Evolutionary conservation across 805 yeast genomes (phyloP).

Genomic region (Lipomyces sp.): DNA sequence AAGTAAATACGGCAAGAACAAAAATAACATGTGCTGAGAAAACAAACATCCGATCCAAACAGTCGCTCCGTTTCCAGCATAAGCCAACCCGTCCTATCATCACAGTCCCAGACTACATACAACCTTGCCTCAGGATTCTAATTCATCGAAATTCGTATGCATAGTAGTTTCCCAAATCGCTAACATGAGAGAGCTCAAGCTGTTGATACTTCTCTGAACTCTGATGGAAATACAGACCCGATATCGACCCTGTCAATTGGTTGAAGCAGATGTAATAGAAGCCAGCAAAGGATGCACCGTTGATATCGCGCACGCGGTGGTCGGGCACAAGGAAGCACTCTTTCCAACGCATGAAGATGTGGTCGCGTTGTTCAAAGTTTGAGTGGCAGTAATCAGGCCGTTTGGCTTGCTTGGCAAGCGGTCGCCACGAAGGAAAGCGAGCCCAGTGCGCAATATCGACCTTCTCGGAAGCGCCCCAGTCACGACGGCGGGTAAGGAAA

Average conservation of each 20-base stretch:
- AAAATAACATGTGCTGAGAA: no score
- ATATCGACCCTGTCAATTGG: slow-evolving; percentile 67
- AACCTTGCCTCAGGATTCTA: no score
- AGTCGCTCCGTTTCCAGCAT: no score
- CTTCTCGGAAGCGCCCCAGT: slow-evolving; percentile 62
- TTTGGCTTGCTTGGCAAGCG: slow-evolving; percentile 31
- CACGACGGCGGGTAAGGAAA: slow-evolving; percentile 54
- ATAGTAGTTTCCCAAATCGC: slow-evolving; percentile 21
- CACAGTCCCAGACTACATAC: no score
- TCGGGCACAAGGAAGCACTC: slow-evolving; percentile 85
- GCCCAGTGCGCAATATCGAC: slow-evolving; percentile 67
- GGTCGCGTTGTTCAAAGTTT: slow-evolving; percentile 43
- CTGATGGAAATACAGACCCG: slow-evolving; percentile 79
- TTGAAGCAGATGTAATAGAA: slow-evolving; percentile 84
- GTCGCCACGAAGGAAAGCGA: slow-evolving; percentile 50
- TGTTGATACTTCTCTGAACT: slow-evolving; percentile 79
- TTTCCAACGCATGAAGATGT: slow-evolving; percentile 90
- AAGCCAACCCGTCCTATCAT: no score
- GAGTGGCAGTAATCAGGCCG: slow-evolving; percentile 35
- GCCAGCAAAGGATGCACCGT: slow-evolving; percentile 86
- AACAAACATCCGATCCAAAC: no score
- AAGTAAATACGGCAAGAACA: no score
- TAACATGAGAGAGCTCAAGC: slow-evolving; percentile 49
- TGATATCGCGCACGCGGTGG: slow-evolving; percentile 55
- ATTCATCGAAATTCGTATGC: slow-evolving; percentile 28